phyloP scores from a whole-genome alignment of 2,329 filamentous ascomycete species.

The Geoglossum cookeanum region DNA sequence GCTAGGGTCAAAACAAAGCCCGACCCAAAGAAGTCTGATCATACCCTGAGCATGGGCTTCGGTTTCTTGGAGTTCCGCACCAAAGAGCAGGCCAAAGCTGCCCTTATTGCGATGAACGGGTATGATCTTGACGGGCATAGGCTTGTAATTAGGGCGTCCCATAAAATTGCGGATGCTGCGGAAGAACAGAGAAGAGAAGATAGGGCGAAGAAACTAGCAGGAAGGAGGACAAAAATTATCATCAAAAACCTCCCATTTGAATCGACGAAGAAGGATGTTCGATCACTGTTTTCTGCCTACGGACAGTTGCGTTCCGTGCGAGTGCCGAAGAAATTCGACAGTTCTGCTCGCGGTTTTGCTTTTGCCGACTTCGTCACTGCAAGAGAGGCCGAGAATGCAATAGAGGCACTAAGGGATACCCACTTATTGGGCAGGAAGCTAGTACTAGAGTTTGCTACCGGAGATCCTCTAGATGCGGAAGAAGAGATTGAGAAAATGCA shows the following conservation, averaged over 20 bases:
- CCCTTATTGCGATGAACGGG: conserved; percentile 71
- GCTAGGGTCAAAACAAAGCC: conserved; percentile 84
- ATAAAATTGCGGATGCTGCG: conserved; percentile 71
- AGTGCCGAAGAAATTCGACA: conserved; percentile 87
- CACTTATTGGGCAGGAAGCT: conserved; percentile 80
- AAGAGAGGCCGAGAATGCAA: conserved; percentile 75
- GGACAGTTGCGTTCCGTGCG: conserved; percentile 84
- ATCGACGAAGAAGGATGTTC: conserved; percentile 79
- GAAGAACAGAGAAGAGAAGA: conserved; percentile 74
- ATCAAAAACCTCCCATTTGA: conserved; percentile 98
- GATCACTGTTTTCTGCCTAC: conserved; percentile 69
- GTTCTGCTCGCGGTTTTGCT: conserved; percentile 74
- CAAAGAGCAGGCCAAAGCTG: conserved; percentile 59
- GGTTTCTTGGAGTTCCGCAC: conserved; percentile 80
- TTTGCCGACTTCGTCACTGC: conserved; percentile 92
- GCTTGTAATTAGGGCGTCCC: conserved; percentile 67
- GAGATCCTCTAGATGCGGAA: conserved; percentile 77
- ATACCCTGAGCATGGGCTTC: conserved; percentile 90
- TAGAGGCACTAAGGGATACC: conserved; percentile 79
- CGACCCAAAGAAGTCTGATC: conserved; percentile 75
- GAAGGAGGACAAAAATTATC: conserved; percentile 74
- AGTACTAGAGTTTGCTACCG: conserved; percentile 79
- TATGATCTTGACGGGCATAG: conserved; percentile 74
- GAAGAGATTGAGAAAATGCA: conserved; percentile 95
- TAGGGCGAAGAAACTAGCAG: conserved; percentile 58